Evolutionary conservation across 768 basidiomycete genomes (phyloP), one percentile per base, ranked within the genome.

Genomic region (Trametes cinnabarina): DNA sequence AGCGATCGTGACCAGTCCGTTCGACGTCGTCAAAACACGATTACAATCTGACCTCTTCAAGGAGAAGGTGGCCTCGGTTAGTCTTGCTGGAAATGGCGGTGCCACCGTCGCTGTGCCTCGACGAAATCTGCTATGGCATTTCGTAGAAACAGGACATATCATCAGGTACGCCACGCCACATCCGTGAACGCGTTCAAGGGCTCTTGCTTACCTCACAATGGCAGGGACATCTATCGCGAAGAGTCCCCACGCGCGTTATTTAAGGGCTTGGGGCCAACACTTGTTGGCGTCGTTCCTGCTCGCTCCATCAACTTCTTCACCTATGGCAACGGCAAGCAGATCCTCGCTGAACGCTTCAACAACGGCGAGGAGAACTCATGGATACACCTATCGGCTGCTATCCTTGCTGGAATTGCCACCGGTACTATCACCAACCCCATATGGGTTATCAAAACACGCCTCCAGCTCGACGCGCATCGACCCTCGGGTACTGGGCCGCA

Each of bases 21-120:
- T 99, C 66, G 97, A 99, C 72, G 94, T 99, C 30, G 94, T 98
- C 61, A 98, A 98, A 76, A 99, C 97, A 41, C 88, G 97, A 3
- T 77, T 98, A 7, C 97, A 99, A 74, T 96, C 94, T 2, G 87
- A 87, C 72, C 76, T 98, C 20, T 97, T 94, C 68, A 72, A 75
- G 28, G 76, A 77, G 57, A 79, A 78, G 51, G 74, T 77, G 39
- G 65, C 73, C 9, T 61, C 73, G 17, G 57, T 70, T 12, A 58
- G 58, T 3, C 47, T 73, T 8, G 63, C 69, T 56, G 59, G 67
- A 57, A 55, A 71, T 64, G 77, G 74, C 12, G 68, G 70, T 19
- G 76, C 66, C 19, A 58, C 65, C 2, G 62, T 69, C 22, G 62
- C 63, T 11, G 62, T 61, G 7, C 65, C 58, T 17, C 72, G 77